Percentiles rank a stretch among this genome's conserved stretches.
These are phyloP conservation scores for Chrysosphaeria jannelii DNA, from an alignment of 2,329 filamentous ascomycete species.

Conservation along the genomic window DNA sequence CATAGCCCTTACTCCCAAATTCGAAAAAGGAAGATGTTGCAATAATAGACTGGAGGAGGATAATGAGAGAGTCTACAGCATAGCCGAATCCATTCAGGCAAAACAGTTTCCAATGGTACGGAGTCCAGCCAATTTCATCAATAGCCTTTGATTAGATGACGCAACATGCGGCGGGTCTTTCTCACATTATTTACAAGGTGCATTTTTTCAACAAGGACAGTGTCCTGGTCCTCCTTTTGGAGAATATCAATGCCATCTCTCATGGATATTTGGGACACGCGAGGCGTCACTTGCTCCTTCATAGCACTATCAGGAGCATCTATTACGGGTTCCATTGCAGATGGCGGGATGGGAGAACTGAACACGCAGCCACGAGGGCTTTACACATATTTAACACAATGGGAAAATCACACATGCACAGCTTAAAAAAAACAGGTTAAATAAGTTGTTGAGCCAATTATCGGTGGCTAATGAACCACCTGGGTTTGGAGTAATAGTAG, in stretches of 20 bases:
- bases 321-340: too few species aligned
- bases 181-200: constrained; percentile 34
- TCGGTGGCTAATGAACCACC: too few species aligned
- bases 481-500: too few species aligned
- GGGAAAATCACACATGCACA: too few species aligned
- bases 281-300: too few species aligned
- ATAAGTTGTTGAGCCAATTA: too few species aligned
- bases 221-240: constrained; percentile 24
- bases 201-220: constrained; percentile 34
- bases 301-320: too few species aligned
- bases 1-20: constrained; percentile 22
- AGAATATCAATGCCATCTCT: constrained; percentile 17
- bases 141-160: constrained; percentile 10
- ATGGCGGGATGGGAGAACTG: too few species aligned
- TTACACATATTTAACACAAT: too few species aligned
- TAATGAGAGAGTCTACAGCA: constrained; percentile 16
- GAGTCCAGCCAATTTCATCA: constrained; percentile 29
- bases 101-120: constrained; percentile 27
- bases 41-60: constrained; percentile 30
- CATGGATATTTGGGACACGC: too few species aligned
- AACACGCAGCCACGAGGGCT: too few species aligned
- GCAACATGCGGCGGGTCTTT: neutral
- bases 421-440: too few species aligned
- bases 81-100: constrained; percentile 29
- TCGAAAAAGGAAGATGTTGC: constrained; percentile 25